A percentile compares a stretch with the other conserved stretches of the same genome.
Conservation (phyloP, 805 yeast species). For the Wickerhamia fluorescens region DNA sequence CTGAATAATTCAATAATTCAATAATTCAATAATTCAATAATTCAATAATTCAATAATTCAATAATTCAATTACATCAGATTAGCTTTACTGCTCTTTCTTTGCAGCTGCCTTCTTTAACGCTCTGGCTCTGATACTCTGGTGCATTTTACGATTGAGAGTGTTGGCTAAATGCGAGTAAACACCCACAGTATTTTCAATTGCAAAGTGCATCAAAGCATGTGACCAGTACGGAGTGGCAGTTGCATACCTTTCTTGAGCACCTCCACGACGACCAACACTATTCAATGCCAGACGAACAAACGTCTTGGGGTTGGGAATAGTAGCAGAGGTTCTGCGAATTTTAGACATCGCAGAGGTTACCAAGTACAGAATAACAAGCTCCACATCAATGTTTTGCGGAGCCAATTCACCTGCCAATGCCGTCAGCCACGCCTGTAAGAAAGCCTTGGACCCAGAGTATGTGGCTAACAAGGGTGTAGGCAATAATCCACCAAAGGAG, state of each 20-base stretch:
- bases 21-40: no score
- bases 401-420: slow-evolving; percentile 79
- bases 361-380: slow-evolving; percentile 78
- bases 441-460: slow-evolving; percentile 96
- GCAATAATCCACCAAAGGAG: slow-evolving; percentile 90
- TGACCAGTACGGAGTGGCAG: slow-evolving; percentile 86
- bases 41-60: no score
- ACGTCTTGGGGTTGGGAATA: slow-evolving; percentile 76
- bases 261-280: slow-evolving; percentile 81
- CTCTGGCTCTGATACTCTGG: slow-evolving; percentile 70
- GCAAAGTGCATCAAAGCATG: slow-evolving; percentile 89
- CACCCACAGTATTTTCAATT: slow-evolving; percentile 75
- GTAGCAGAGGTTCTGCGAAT: slow-evolving; percentile 64
- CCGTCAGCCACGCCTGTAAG: slow-evolving; percentile 86
- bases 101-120: slow-evolving; percentile 67
- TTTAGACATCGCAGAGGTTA: slow-evolving; percentile 94
- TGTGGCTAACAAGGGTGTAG: slow-evolving; percentile 87
- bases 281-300: slow-evolving; percentile 66
- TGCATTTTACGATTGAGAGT: slow-evolving; percentile 70
- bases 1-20: no score
- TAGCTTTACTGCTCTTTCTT: no score
- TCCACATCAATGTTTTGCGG: slow-evolving; percentile 75
- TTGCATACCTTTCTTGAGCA: slow-evolving; percentile 83
- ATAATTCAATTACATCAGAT: no score
- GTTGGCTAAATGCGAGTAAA: slow-evolving; percentile 65